These are phyloP conservation scores for Phylloporus scabripes DNA, from an alignment of 768 basidiomycete species.

Conservation along the genomic window DNA sequence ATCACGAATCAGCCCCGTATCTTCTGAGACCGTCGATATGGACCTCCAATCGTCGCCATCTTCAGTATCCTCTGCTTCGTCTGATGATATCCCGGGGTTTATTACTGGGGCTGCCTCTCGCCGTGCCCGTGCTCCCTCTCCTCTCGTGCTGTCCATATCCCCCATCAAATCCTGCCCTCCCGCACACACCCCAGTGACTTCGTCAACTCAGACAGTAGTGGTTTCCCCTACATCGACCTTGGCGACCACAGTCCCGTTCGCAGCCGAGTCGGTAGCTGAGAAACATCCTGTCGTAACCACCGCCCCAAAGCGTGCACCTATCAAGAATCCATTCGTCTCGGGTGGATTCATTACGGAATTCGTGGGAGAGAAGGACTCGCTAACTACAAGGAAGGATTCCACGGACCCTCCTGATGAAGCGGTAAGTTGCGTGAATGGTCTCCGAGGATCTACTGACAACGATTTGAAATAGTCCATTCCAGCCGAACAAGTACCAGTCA, in stretches of 20 bases:
- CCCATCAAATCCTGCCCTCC: constrained; percentile 5
- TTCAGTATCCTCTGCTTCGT: constrained; percentile 17
- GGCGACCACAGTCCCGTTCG: constrained; percentile 8
- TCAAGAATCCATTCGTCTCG: constrained; percentile 45
- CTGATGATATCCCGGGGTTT: constrained; percentile 30
- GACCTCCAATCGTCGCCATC: constrained; percentile 32
- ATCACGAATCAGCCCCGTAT: constrained; percentile 27
- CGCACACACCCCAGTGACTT: constrained; percentile 13
- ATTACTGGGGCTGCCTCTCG: constrained; percentile 29
- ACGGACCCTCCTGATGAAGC: constrained; percentile 12
- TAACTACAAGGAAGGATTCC: constrained; percentile 18
- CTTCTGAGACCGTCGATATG: constrained; percentile 33
- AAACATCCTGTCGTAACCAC: constrained; percentile 6
- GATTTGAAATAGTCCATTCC: constrained; percentile 12
- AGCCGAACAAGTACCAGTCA: constrained; percentile 14
- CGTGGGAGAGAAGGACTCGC: constrained; percentile 25
- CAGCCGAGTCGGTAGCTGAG: constrained; percentile 6
- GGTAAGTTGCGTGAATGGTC: constrained; percentile 7
- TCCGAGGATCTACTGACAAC: background rate
- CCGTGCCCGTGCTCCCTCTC: constrained; percentile 21
- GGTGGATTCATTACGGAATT: constrained; percentile 47
- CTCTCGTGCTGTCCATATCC: constrained; percentile 20
- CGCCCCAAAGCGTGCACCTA: constrained; percentile 13
- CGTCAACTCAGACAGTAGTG: constrained; percentile 12
- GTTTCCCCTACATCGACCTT: constrained; percentile 18